These are phyloP conservation scores for Xerocomus brunneocitrinus DNA, from an alignment of 768 basidiomycete genomes.

Conservation along the genomic window DNA sequence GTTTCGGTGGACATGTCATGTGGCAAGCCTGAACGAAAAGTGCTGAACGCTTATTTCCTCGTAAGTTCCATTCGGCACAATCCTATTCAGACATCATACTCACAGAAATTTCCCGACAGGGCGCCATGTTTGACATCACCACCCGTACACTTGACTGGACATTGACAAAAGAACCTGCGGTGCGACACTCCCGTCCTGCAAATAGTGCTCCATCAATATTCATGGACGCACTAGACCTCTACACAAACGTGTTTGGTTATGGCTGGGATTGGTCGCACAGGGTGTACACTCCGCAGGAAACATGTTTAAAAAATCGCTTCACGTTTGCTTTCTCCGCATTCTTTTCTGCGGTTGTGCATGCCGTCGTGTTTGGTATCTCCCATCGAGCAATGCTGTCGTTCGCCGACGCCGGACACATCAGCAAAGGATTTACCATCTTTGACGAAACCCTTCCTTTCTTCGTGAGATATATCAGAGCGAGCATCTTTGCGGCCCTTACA, in stretches of 20 bases:
- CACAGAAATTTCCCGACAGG: too few relatives aligned
- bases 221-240: constrained; percentile 47
- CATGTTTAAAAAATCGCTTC: constrained; percentile 34
- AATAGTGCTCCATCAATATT: background rate
- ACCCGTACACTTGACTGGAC: constrained; percentile 19
- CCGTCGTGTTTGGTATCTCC: constrained; percentile 42
- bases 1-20: constrained; percentile 10
- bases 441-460: constrained; percentile 26
- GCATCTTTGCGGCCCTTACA: constrained; percentile 38
- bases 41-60: constrained; percentile 3
- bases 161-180: constrained; percentile 8
- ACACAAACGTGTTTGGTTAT: constrained; percentile 48
- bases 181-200: constrained; percentile 8
- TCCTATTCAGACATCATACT: too few relatives aligned
- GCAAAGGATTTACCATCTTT: constrained; percentile 27
- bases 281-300: constrained; percentile 30
- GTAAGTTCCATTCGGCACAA: too few relatives aligned
- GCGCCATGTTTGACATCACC: constrained; percentile 9
- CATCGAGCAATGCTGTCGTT: constrained; percentile 47
- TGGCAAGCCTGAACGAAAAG: background rate
- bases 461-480: constrained; percentile 35
- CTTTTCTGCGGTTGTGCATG: constrained; percentile 31
- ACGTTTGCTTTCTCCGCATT: constrained; percentile 37
- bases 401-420: constrained; percentile 26
- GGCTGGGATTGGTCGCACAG: constrained; percentile 57